Evolutionary conservation across 805 yeast genomes (phyloP), one percentile per base, ranked within the genome.

Genomic region (Starmerella roubikii): DNA sequence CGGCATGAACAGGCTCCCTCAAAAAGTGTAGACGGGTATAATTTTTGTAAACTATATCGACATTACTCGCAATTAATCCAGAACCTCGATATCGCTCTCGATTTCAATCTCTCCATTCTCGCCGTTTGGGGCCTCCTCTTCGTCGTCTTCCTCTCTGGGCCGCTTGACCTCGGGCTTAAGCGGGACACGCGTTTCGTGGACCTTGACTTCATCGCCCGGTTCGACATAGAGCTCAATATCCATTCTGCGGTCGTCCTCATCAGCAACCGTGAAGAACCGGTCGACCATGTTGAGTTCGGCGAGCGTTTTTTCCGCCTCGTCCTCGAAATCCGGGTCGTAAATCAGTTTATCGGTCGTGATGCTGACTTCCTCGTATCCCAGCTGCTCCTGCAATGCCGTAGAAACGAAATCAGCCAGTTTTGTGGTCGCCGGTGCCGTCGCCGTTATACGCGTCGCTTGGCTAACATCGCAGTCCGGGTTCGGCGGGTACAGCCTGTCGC

Each of bases 301-400:
- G 15, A 91, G 59, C 0, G 65, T 55, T 25, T 61, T 64, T 0
- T 60, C 62, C 11, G 66, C 50, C 52, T 88, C 77, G 52, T 86
- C 97, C 35, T 83, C 94, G 56, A 82, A 85, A 53, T 88, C 98
- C 41, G 67, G 67, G 59, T 91, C 98, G 50, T 82, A 83, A 8
- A 91, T 55, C 43, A 91, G 65, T 47, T 70, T 68, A 27, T 77
- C 78, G 20, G 76, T 62, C 17, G 78, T 68, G 6, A 81, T 53
- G 28, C 69, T 49, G 33, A 68, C 67, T 6, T 78, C 75, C 7
- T 53, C 71, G 53, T 74, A 82, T 0, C 64, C 65, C 50, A 78
- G 76, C 37, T 66, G 65, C 1, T 50, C 53, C 21, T 65, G 56
- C 3, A 86, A 52, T 3, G 59, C 35, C 3, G 51, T 48, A 3